Conservation (phyloP, 129 eudicot species). For the Apium graveolens region DNA sequence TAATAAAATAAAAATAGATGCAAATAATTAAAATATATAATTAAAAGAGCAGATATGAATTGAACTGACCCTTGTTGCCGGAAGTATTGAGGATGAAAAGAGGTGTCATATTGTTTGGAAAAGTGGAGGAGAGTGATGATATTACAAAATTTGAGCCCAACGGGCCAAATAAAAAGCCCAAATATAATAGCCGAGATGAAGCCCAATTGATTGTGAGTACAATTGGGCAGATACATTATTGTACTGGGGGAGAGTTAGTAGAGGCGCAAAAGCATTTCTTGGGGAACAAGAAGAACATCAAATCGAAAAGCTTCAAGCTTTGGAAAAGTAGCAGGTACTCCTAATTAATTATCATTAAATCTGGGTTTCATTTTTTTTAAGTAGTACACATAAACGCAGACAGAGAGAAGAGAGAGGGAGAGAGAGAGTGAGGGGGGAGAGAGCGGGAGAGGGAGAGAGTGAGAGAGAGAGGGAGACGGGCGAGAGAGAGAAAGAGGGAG, state of each 20-base stretch:
- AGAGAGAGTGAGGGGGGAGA: too few relatives aligned
- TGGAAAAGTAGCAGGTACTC: background rate
- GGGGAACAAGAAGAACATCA: background rate
- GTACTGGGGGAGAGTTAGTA: background rate
- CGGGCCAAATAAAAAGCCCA: too few relatives aligned
- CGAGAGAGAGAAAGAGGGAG: background rate
- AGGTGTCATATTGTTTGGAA: background rate
- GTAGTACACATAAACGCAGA: background rate
- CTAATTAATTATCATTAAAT: background rate
- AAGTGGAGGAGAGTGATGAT: background rate
- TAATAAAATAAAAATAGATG: background rate
- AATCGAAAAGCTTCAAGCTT: background rate
- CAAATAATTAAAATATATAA: background rate
- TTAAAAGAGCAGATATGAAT: background rate
- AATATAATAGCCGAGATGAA: background rate
- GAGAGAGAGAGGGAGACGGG: too few relatives aligned
- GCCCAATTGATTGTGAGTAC: background rate
- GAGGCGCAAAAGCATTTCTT: background rate
- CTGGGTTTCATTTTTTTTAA: background rate
- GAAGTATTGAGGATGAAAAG: background rate
- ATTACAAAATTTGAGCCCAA: background rate
- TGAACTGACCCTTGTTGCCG: conserved; percentile 6
- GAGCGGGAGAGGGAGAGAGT: too few relatives aligned
- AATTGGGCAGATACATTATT: background rate
- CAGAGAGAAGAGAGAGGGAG: too few relatives aligned